Base-by-base conservation (phyloP, 768 basidiomycete genomes). In the Russula lepida region DNA sequence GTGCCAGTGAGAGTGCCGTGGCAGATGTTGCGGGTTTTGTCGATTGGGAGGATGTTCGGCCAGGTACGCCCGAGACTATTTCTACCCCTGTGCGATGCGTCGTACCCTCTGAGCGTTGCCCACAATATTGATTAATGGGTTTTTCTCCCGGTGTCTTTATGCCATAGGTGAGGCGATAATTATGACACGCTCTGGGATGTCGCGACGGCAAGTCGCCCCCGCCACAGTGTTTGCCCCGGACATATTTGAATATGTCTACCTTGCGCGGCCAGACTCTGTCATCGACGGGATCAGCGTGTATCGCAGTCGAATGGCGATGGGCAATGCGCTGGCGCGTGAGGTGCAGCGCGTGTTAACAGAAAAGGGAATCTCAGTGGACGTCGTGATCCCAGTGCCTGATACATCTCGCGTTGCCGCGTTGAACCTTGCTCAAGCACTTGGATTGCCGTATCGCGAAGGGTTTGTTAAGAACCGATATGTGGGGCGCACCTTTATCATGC, bases 391-490 rank as follows among this genome's bases (percentile, higher is more conserved):
- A 19, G 92, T 98, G 1, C 97, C 97, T 15, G 97, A 99, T 72
- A 98, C 97, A 0, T 93, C 92, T 23, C 82, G 97, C 53, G 97
- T 98, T 2, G 95, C 97, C 15, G 97, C 97, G 8, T 75, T 98
- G 62, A 95, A 99, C 71, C 76, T 97, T 41, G 97, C 97, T 21
- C 95, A 99, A 71, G 88, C 85, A 68, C 78, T 98, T 46, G 71
- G 81, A 7, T 77, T 98, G 33, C 95, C 97, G 4, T 99, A 98
- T 73, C 84, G 97, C 49, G 97, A 99, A 75, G 97, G 97, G 1
- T 98, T 99, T 72, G 84, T 98, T 67, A 99, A 99, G 78, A 99
- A 99, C 73, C 85, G 97, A 35, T 99, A 99, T 74, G 93, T 98
- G 33, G 97, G 95, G 3, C 78, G 97, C 66, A 99, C 97, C 0